Conservation (phyloP, 768 basidiomycete genomes). For the Vararia minispora region DNA sequence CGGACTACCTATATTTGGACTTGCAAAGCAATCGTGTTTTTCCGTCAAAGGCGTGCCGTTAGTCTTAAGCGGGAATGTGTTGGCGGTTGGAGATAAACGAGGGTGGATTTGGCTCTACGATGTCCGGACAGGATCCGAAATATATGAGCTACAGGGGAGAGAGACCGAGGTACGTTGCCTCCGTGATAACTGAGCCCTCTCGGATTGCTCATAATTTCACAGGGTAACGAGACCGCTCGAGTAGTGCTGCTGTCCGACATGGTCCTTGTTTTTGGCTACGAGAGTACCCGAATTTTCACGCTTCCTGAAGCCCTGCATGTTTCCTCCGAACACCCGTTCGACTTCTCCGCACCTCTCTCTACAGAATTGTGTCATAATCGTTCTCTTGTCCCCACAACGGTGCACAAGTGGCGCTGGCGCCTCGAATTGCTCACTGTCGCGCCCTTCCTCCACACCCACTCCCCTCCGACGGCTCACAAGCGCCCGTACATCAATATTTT, state of each 20-base stretch:
- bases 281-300: background rate
- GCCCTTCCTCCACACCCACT: conserved; percentile 19
- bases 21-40: background rate
- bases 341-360: too few relatives aligned
- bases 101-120: conserved; percentile 2
- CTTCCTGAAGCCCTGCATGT: background rate
- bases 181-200: background rate
- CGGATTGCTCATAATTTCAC: background rate
- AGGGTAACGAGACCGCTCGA: conserved; percentile 2
- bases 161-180: background rate
- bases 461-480: background rate
- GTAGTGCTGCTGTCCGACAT: background rate
- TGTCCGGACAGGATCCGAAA: background rate
- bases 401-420: conserved; percentile 43
- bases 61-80: background rate
- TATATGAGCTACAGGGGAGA: background rate
- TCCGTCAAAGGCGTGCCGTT: background rate
- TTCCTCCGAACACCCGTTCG: background rate
- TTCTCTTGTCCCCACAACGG: conserved; percentile 35
- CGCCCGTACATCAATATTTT: conserved; percentile 36
- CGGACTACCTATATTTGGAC: background rate
- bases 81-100: background rate
- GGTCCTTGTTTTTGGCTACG: background rate
- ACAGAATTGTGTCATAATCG: too few relatives aligned
- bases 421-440: conserved; percentile 39